phyloP scores from a whole-genome alignment of 1,284 basidiomycete species.

The Apiotrichum sp. region DNA sequence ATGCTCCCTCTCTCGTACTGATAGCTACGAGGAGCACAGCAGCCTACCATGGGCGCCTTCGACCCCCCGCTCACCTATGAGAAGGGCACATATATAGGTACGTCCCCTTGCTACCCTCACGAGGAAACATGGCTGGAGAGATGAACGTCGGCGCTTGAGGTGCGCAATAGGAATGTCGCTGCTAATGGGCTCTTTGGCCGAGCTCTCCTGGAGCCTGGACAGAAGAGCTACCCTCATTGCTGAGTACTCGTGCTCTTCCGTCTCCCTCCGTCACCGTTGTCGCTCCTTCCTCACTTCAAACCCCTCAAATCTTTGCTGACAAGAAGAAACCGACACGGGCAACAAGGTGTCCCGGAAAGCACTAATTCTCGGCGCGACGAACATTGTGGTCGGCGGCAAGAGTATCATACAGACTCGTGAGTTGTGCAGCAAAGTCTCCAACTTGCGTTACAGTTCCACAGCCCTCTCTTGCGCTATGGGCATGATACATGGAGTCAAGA shows the following conservation, averaged over 20 bases:
- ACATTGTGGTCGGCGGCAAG: slow-evolving; percentile 95
- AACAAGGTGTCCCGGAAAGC: slow-evolving; percentile 88
- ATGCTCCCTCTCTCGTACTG: too few relatives aligned
- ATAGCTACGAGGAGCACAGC: neutral
- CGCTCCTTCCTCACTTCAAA: slow-evolving; percentile 11
- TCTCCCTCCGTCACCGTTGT: neutral
- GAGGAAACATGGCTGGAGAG: too few relatives aligned
- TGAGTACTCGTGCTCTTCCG: too few relatives aligned
- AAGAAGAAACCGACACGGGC: slow-evolving; percentile 41
- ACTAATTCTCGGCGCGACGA: slow-evolving; percentile 88
- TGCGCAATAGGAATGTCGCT: too few relatives aligned
- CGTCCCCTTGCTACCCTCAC: neutral
- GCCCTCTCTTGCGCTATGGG: too few relatives aligned
- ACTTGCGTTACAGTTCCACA: too few relatives aligned
- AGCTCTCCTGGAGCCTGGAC: too few relatives aligned
- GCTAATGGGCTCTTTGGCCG: too few relatives aligned
- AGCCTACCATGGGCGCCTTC: slow-evolving; percentile 38
- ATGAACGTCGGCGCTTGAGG: too few relatives aligned
- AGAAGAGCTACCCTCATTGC: too few relatives aligned
- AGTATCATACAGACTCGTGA: slow-evolving; percentile 79
- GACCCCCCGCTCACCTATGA: slow-evolving; percentile 42
- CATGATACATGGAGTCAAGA: too few relatives aligned
- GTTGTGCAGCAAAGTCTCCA: slow-evolving; percentile 20
- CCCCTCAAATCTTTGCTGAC: too few relatives aligned
- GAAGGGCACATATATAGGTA: slow-evolving; percentile 41